Evolutionary conservation across 2,329 filamentous ascomycete species (phyloP), one percentile per base, ranked within the genome.

Genomic region (Myriosclerotinia curreyana): DNA sequence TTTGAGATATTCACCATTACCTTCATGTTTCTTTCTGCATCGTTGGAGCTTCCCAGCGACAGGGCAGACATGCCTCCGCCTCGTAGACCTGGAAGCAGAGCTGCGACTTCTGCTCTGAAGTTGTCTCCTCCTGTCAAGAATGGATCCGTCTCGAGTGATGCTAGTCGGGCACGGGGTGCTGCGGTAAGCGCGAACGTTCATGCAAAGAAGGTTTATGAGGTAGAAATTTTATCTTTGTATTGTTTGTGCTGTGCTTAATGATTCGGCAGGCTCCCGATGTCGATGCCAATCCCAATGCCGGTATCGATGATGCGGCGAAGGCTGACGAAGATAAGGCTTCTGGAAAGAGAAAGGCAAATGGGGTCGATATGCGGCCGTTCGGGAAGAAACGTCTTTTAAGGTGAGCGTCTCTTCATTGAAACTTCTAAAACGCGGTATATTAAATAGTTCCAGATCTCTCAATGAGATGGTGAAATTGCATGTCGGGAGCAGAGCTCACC

Each of bases 391-490:
- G 38, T 14, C 22, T 55, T 9, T 20, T 31, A 31, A 5, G 3
- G 28, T 31, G 28, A 31, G 5, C 5, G 5, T 5, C 28, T 31
- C 28, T 31, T 31, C 28, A 31, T 5, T 31, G 28, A 31, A 2
- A 31, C 5, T 5, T 5, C 28, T 5, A 5, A 31, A 31, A 31
- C 4, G 28, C 28, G 28, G 5, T 31, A 5, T 31, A 6, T 31
- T 31, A 6, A 31, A 4, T 5, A 31, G 28, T 5, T 5, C 2
- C 28, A 31, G 28, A 31, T 31, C 28, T 31, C 28, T 31, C 4
- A 3, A 4, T 31, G 49, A 62, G 8, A 31, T 20, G 6, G 38
- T 62, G 7, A 62, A 51, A 5, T 25, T 71, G 5, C 44, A 58
- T 28, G 65, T 67, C 6, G 67, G 40, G 6, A 31, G 2, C 4